Conservation (phyloP, 2,329 filamentous ascomycete species). For the Penicillium sp. region DNA sequence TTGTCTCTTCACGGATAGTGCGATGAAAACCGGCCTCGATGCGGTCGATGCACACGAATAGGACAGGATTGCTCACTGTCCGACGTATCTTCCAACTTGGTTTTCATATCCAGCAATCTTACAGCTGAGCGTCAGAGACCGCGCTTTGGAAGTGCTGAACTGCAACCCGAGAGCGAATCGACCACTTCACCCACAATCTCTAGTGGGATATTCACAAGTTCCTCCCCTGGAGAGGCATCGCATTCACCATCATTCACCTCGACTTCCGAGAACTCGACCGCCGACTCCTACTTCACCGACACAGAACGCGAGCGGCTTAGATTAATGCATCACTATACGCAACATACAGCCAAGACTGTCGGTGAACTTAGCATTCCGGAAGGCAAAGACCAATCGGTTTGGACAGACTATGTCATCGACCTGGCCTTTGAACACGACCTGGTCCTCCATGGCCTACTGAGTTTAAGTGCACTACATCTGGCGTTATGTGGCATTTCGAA, state of each 20-base stretch:
- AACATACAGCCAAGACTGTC: slow-evolving; percentile 6
- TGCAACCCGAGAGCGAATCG: not conserved
- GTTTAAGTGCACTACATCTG: slow-evolving; percentile 9
- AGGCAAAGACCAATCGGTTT: slow-evolving; percentile 3
- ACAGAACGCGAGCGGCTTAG: slow-evolving; percentile 2
- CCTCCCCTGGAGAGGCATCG: not conserved
- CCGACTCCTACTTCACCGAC: not conserved
- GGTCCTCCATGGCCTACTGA: slow-evolving; percentile 8
- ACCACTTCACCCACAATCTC: not conserved
- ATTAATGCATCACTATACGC: slow-evolving; percentile 11
- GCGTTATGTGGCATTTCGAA: slow-evolving; percentile 1
- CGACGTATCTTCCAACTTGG: slow-evolving; percentile 5
- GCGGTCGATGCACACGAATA: slow-evolving; percentile 7
- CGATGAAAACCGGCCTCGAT: slow-evolving; percentile 4
- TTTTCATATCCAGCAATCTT: slow-evolving; percentile 9
- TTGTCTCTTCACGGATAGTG: not conserved
- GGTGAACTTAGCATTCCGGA: slow-evolving; percentile 1
- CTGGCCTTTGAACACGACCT: slow-evolving; percentile 11
- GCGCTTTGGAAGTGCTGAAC: not conserved
- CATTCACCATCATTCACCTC: not conserved
- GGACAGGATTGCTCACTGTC: slow-evolving; percentile 4
- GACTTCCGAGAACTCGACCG: not conserved
- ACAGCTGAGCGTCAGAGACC: not conserved
- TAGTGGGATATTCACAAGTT: not conserved
- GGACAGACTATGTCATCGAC: slow-evolving; percentile 3